phyloP scores from a whole-genome alignment of 2,329 filamentous ascomycete genomes.

The Xylariales sp. region DNA sequence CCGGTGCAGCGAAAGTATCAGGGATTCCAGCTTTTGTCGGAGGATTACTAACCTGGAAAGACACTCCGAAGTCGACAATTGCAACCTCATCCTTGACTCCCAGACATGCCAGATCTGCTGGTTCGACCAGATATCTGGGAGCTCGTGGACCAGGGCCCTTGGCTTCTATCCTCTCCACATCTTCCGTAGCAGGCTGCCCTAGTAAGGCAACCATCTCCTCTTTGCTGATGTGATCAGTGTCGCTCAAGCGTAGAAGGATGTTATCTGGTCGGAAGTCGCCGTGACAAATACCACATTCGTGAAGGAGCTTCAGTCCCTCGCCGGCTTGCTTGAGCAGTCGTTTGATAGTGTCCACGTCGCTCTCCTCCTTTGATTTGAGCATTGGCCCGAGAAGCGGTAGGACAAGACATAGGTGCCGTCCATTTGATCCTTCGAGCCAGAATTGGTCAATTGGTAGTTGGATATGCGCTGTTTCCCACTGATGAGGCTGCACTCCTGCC shows the following conservation, averaged over 20 bases:
- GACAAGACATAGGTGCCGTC: slow-evolving; percentile 5
- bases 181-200: not conserved
- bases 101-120: not conserved
- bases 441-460: not conserved
- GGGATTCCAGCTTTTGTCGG: not conserved
- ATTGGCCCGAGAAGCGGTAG: slow-evolving; percentile 4
- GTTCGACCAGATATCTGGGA: too few species aligned
- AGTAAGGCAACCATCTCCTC: slow-evolving; percentile 3
- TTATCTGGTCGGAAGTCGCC: slow-evolving; percentile 8
- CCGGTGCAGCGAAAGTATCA: not conserved
- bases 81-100: not conserved
- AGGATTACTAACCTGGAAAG: not conserved
- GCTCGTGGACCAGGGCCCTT: too few species aligned
- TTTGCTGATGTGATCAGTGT: slow-evolving; percentile 4
- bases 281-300: slow-evolving; percentile 1
- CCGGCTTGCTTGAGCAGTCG: not conserved
- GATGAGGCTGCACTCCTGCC: not conserved
- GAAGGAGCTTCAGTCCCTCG: slow-evolving; percentile 6
- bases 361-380: not conserved
- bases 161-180: too few species aligned
- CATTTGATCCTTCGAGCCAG: slow-evolving; percentile 4
- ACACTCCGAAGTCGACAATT: not conserved
- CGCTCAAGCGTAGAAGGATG: not conserved
- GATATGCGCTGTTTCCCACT: not conserved
- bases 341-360: not conserved